Conservation (phyloP, 1,139 yeast genomes). For the Nakaseomyces glabratus region DNA sequence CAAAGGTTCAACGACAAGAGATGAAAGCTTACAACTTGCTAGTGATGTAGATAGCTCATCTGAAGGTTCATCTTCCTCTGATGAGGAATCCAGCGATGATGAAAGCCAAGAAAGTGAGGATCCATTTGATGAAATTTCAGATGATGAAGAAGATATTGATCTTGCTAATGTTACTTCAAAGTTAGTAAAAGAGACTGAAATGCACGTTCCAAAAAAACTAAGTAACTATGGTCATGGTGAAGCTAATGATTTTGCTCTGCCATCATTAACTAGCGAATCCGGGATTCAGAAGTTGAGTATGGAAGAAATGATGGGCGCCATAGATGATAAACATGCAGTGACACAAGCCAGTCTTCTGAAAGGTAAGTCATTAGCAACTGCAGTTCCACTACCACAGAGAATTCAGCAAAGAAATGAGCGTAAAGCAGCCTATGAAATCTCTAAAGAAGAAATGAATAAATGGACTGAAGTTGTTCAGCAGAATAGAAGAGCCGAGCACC, state of each 20-base stretch:
- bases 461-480: slow-evolving; percentile 81
- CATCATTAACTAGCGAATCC: slow-evolving; percentile 31
- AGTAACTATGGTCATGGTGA: slow-evolving; percentile 36
- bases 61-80: slow-evolving; percentile 26
- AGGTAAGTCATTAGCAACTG: slow-evolving; percentile 39
- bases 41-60: slow-evolving; percentile 18
- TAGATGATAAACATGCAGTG: slow-evolving; percentile 39
- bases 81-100: slow-evolving; percentile 23
- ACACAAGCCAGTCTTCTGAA: slow-evolving; percentile 47
- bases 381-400: slow-evolving; percentile 77
- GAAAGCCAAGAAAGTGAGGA: slow-evolving; percentile 27
- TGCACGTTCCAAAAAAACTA: slow-evolving; percentile 41
- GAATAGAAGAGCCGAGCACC: slow-evolving; percentile 76
- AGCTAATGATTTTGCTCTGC: slow-evolving; percentile 67
- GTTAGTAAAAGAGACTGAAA: slow-evolving; percentile 27
- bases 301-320: slow-evolving; percentile 65
- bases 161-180: slow-evolving; percentile 31
- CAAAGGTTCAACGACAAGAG: slow-evolving; percentile 39
- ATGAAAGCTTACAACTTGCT: slow-evolving; percentile 14
- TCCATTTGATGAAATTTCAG: slow-evolving; percentile 32
- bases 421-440: slow-evolving; percentile 80
- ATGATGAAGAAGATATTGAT: slow-evolving; percentile 34
- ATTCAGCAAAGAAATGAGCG: slow-evolving; percentile 83
- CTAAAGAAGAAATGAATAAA: slow-evolving; percentile 75
- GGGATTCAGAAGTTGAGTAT: slow-evolving; percentile 39